A percentile compares a stretch with the other conserved stretches of the same genome.
These are phyloP conservation scores for Yamadazyma sp. DNA, from an alignment of 805 yeast genomes.

Conservation along the genomic window DNA sequence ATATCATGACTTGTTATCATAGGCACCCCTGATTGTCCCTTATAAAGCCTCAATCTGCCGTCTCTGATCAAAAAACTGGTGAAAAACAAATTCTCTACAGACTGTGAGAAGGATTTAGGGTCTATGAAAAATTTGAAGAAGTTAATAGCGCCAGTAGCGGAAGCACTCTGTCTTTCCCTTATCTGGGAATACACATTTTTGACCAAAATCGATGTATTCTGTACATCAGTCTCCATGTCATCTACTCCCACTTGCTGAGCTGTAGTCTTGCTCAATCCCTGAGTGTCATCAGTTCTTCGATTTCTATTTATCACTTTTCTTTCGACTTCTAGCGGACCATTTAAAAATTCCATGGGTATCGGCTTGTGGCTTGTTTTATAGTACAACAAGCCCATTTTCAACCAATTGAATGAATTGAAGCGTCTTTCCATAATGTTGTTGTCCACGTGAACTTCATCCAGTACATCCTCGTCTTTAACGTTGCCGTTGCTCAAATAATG, in stretches of 20 bases:
- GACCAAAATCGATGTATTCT: conserved; percentile 67
- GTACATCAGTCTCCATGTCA: conserved; percentile 52
- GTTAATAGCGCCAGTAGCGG: conserved; percentile 39
- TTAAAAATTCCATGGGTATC: conserved; percentile 55
- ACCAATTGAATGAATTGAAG: conserved; percentile 58
- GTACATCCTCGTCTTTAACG: conserved; percentile 1
- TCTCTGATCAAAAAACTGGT: conserved; percentile 79
- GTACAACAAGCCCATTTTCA: conserved; percentile 53
- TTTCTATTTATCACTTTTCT: conserved; percentile 40
- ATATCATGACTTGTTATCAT: conserved; percentile 37
- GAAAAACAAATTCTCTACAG: conserved; percentile 82
- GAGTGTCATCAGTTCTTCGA: conserved; percentile 43
- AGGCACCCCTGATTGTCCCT: conserved; percentile 40
- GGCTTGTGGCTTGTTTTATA: conserved; percentile 48
- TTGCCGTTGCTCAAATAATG: conserved; percentile 19
- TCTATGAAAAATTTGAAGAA: conserved; percentile 69
- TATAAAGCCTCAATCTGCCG: conserved; percentile 56
- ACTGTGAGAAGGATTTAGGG: conserved; percentile 72
- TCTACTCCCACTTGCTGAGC: conserved; percentile 56
- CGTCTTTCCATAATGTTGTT: conserved; percentile 14
- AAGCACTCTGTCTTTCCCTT: conserved; percentile 23
- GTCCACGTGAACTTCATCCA: conserved; percentile 16
- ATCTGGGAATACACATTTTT: conserved; percentile 49
- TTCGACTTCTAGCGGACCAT: conserved; percentile 70
- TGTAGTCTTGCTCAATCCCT: conserved; percentile 41